Base-by-base conservation (phyloP, 805 yeast species). In the Cyberlindnera nakhonratchasimensis region DNA sequence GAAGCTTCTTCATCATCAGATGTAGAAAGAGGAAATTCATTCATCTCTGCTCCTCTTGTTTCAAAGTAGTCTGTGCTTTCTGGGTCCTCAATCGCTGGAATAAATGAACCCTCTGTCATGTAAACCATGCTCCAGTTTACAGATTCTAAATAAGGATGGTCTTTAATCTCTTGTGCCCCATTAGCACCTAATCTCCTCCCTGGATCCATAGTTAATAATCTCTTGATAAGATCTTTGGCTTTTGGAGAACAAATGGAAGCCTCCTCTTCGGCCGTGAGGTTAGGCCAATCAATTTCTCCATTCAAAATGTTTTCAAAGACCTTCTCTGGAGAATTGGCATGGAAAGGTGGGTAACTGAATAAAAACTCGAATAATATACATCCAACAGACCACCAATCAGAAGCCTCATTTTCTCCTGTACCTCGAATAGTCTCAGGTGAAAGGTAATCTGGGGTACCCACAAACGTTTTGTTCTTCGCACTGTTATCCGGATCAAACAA, bases 311-410 rank as follows among this genome's bases (percentile, higher is more conserved):
- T 89, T 41, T 79, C 76, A 60, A 93, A 93, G 0, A 93, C 96
- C 45, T 71, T 67, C 31, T 83, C 86, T 0, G 96, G 93, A 1
- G 88, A 73, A 5, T 70, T 69, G 2, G 85, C 95, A 61, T 86
- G 93, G 62, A 93, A 93, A 2, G 99, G 99, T 2, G 99, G 96
- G 59, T 79, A 86, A 0, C 99, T 99, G 61, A 83, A 86, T 30
- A 88, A 58, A 58, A 93, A 83, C 64, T 93, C 99, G 68, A 91
- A 93, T 43, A 91, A 64, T 11, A 93, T 88, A 62, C 98, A 91
- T 0, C 99, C 99, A 25, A 91, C 77, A 2, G 98, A 87, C 99
- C 99, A 93, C 99, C 99, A 90, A 66, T 90, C 97, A n/a, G 91
- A 48, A 21, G 81, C 76, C 49, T 80, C 89, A 47, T 81, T 86